Conservation (phyloP, 2,329 filamentous ascomycete genomes). For the Penicillium sp. region DNA sequence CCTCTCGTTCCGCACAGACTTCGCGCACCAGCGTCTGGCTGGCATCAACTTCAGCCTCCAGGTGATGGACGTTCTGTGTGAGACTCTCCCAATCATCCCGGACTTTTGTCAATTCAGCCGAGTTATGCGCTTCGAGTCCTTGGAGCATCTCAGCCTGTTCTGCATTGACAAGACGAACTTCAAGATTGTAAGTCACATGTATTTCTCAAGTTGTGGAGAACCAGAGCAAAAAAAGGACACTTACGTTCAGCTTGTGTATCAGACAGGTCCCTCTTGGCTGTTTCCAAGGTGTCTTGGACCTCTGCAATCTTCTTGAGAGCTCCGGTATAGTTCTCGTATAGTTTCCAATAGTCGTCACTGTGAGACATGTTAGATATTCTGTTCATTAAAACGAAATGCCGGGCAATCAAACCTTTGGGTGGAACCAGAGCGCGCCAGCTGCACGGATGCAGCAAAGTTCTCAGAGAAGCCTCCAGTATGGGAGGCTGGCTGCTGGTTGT, state of each 20-base stretch:
- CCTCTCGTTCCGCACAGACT: slow-evolving; percentile 38
- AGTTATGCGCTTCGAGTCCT: slow-evolving; percentile 35
- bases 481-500: slow-evolving; percentile 23
- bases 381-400: neutral
- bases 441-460: slow-evolving; percentile 28
- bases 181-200: slow-evolving; percentile 18
- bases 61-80: slow-evolving; percentile 33
- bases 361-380: slow-evolving; percentile 12
- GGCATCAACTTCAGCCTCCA: slow-evolving; percentile 39
- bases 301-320: slow-evolving; percentile 38
- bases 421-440: slow-evolving; percentile 33
- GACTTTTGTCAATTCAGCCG: slow-evolving; percentile 32
- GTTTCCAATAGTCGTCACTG: slow-evolving; percentile 41
- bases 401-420: slow-evolving; percentile 31
- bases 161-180: slow-evolving; percentile 35
- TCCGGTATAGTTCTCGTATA: slow-evolving; percentile 39
- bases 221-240: slow-evolving; percentile 2
- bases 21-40: slow-evolving; percentile 38
- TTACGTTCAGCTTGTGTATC: slow-evolving; percentile 37
- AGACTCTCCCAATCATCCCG: slow-evolving; percentile 35
- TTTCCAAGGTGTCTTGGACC: slow-evolving; percentile 35
- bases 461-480: slow-evolving; percentile 34
- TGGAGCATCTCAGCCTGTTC: slow-evolving; percentile 39
- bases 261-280: slow-evolving; percentile 34
- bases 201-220: neutral